Evolutionary conservation across 1,139 yeast genomes (phyloP), one percentile per base, ranked within the genome.

Genomic region (Zygosaccharomyces sapae): DNA sequence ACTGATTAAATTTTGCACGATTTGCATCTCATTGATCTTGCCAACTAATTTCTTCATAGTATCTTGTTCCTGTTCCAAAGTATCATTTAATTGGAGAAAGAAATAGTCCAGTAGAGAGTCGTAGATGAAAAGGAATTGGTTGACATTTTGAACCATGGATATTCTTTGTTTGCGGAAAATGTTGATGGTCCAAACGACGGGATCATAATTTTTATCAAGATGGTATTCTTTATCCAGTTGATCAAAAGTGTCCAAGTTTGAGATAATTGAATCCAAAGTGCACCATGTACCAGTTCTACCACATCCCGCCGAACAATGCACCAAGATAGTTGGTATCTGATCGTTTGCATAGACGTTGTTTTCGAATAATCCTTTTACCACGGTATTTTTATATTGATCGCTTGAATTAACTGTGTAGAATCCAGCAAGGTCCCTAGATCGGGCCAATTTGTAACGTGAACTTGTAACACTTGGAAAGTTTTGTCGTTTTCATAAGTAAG

Each of bases 241-340:
- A 38, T 56, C 59, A 33, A 55, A 51, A n/a, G 54, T 58, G 27
- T 57, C 51, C 13, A 61, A 49, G 46, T 63, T 59, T n/a, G 69
- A 63, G 16, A 69, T 53, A 10, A 68, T 61, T 1, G 72, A 73
- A 63, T 87, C 95, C 25, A 86, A 74, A 0, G 92, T 74, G 55
- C 92, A 84, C 56, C 86, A 83, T 1, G 94, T 84, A 1, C 96
- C 96, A 0, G 96, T 87, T 53, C 96, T 76, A 3, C 96, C 96
- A 67, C 96, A 87, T 0, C 96, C 96, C 0, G 96, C 96, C 4
- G 90, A 81, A 64, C 96, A 87, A 65, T 87, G 96, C 6, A 86
- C 86, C 27, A 86, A 63, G 0, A 83, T 74, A 1, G 83, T 79
- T 1, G 66, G 62, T 5, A 56, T 44, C 22, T 51, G 42, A 43